A percentile compares a stretch with the other conserved stretches of the same genome.
These are phyloP conservation scores for Nemania sp. DNA, from an alignment of 2,329 filamentous ascomycete genomes.

Conservation along the genomic window DNA sequence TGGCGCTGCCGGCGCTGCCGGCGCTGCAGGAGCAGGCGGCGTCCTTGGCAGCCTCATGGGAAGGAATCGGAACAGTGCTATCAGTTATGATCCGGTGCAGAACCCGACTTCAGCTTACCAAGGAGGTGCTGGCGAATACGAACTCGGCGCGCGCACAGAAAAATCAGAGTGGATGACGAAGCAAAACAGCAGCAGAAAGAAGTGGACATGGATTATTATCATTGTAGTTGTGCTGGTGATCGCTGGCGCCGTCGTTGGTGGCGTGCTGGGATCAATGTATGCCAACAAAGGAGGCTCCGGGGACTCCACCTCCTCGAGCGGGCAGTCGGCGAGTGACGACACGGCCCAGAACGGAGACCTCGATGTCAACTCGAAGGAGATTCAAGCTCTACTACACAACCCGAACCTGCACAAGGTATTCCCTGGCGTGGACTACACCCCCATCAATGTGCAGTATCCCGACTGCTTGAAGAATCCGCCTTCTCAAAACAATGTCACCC, in stretches of 20 bases:
- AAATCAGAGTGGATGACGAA: slow-evolving; percentile 67
- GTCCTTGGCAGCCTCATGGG: slow-evolving; percentile 48
- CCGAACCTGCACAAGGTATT: slow-evolving; percentile 86
- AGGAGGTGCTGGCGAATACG: slow-evolving; percentile 41
- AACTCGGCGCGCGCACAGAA: slow-evolving; percentile 50
- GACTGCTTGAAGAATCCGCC: slow-evolving; percentile 76
- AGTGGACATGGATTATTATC: slow-evolving; percentile 71
- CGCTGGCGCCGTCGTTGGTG: slow-evolving; percentile 72
- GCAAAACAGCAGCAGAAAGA: slow-evolving; percentile 64
- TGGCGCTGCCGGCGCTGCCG: slow-evolving; percentile 51
- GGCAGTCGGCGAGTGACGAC: slow-evolving; percentile 63
- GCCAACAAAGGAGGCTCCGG: slow-evolving; percentile 49
- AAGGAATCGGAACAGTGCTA: slow-evolving; percentile 43
- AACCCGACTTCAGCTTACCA: slow-evolving; percentile 37
- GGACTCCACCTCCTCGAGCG: slow-evolving; percentile 37
- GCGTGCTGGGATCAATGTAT: slow-evolving; percentile 56
- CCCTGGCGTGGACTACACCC: slow-evolving; percentile 93
- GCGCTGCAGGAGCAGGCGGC: slow-evolving; percentile 51
- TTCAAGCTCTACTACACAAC: slow-evolving; percentile 82
- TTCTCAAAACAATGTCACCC: slow-evolving; percentile 91
- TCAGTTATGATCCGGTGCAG: slow-evolving; percentile 61
- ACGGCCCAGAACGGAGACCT: slow-evolving; percentile 68
- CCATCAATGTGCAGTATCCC: slow-evolving; percentile 87
- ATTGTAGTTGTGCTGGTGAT: slow-evolving; percentile 66
- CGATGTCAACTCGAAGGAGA: slow-evolving; percentile 73